phyloP scores from a whole-genome alignment of 2,329 filamentous ascomycete genomes.

The Saccharata proteae region DNA sequence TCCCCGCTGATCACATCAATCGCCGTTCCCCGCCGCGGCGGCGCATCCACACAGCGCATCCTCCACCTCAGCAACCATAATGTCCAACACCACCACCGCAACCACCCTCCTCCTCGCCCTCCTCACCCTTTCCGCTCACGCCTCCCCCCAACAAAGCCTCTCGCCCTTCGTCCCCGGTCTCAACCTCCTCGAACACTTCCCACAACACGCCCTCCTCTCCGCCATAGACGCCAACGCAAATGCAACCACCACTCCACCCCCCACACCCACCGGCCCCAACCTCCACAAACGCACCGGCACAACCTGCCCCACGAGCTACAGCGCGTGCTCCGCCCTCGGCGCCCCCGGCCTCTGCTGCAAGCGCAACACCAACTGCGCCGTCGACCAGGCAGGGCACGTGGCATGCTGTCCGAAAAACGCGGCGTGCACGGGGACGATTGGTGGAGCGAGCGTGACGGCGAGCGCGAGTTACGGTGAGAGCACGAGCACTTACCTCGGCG shows the following conservation, averaged over 20 bases:
- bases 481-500: constrained; percentile 14
- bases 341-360: constrained; percentile 45
- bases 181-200: constrained; percentile 3
- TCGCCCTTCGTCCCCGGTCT: constrained; percentile 6
- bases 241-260: background rate
- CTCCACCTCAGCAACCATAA: too few species aligned
- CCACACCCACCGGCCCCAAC: background rate
- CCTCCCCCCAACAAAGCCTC: background rate
- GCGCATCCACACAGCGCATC: too few species aligned
- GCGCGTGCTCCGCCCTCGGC: constrained; percentile 39
- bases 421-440: constrained; percentile 45
- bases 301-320: constrained; percentile 40
- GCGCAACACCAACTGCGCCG: constrained; percentile 40
- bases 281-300: constrained; percentile 15
- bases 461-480: background rate
- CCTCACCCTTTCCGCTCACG: too few species aligned
- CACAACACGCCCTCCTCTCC: background rate
- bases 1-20: too few species aligned
- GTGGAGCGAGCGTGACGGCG: constrained; percentile 8
- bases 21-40: too few species aligned
- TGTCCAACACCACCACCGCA: too few species aligned
- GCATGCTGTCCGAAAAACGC: constrained; percentile 49
- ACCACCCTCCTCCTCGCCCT: too few species aligned
- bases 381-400: constrained; percentile 44
- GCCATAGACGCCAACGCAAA: background rate